Conservation (phyloP, 2,329 filamentous ascomycete species). For the Alternaria viburni region DNA sequence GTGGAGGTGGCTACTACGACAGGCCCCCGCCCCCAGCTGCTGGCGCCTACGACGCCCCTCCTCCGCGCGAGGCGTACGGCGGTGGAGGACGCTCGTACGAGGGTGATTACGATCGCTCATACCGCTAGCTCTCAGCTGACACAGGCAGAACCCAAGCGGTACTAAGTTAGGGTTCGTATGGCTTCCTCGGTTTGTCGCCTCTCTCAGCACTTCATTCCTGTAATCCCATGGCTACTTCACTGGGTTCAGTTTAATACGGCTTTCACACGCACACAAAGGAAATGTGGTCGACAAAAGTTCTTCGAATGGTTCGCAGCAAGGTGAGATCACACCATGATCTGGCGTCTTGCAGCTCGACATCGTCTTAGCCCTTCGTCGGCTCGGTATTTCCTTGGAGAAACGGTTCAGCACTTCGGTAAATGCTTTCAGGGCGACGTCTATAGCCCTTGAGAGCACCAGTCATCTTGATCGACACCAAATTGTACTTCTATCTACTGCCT, state of each 20-base stretch:
- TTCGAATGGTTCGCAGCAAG: conserved; percentile 45
- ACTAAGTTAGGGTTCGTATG: conserved; percentile 40
- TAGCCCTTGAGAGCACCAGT: conserved; percentile 43
- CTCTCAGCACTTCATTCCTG: conserved; percentile 41
- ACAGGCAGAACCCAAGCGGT: conserved; percentile 46
- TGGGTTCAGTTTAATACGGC: conserved; percentile 49
- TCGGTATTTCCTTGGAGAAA: conserved; percentile 52
- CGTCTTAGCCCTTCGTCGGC: conserved; percentile 45
- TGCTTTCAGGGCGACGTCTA: conserved; percentile 44
- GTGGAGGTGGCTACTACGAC: conserved; percentile 63
- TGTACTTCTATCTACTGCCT: conserved; percentile 52
- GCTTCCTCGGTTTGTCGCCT: conserved; percentile 33
- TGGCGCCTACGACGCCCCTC: conserved; percentile 44
- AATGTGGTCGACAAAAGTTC: conserved; percentile 50
- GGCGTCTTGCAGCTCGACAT: conserved; percentile 42
- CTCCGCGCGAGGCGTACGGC: conserved; percentile 47
- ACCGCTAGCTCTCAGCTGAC: conserved; percentile 44
- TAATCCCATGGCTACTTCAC: conserved; percentile 45
- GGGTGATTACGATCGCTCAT: conserved; percentile 56
- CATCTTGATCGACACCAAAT: conserved; percentile 51
- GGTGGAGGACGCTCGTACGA: conserved; percentile 49
- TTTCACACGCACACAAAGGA: conserved; percentile 39
- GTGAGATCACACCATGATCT: conserved; percentile 44
- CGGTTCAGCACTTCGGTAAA: conserved; percentile 49
- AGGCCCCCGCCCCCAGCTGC: conserved; percentile 56